Evolutionary conservation across 345 rosid species (phyloP).

Genomic region (Dimocarpus longan): DNA sequence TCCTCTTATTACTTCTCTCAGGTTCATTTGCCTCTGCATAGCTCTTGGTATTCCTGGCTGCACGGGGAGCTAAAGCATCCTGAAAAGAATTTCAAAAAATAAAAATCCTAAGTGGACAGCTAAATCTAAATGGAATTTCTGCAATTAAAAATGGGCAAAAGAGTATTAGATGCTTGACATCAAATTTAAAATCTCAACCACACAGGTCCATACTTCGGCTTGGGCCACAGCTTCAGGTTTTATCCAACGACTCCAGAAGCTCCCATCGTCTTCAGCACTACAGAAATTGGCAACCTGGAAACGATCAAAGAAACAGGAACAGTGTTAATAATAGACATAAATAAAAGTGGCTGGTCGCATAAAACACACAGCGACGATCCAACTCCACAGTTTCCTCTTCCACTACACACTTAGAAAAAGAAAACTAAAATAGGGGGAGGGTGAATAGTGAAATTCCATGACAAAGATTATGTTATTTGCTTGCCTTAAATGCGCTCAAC

Average conservation of each 20-base stretch:
- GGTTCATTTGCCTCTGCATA: conserved; percentile 84
- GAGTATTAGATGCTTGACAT: not conserved
- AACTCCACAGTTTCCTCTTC: not conserved
- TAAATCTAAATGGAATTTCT: not conserved
- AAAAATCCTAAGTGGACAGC: conserved; percentile 13
- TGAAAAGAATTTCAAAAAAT: conserved; percentile 28
- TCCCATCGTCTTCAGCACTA: conserved; percentile 90
- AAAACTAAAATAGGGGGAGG: not conserved
- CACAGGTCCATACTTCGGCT: conserved; percentile 70
- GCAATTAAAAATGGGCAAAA: not conserved
- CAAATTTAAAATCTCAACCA: conserved; percentile 17
- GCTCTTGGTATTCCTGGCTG: conserved; percentile 91
- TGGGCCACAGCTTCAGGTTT: conserved; percentile 87
- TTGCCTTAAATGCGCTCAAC: conserved; percentile 96
- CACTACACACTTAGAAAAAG: not conserved
- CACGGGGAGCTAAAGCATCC: conserved; percentile 96
- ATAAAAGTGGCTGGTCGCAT: not conserved
- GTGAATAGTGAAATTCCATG: not conserved
- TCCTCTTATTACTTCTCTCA: conserved; percentile 79
- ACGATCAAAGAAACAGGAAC: conserved; percentile 23
- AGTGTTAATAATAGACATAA: not conserved
- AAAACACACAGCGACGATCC: not conserved
- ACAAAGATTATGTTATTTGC: conserved; percentile 15
- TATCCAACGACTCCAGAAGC: conserved; percentile 99
- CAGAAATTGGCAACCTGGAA: conserved; percentile 91